A percentile compares a stretch with the other conserved stretches of the same genome.
phyloP scores from a whole-genome alignment of 2,329 filamentous ascomycete species.

The Arthrobotrys entomopaga region DNA sequence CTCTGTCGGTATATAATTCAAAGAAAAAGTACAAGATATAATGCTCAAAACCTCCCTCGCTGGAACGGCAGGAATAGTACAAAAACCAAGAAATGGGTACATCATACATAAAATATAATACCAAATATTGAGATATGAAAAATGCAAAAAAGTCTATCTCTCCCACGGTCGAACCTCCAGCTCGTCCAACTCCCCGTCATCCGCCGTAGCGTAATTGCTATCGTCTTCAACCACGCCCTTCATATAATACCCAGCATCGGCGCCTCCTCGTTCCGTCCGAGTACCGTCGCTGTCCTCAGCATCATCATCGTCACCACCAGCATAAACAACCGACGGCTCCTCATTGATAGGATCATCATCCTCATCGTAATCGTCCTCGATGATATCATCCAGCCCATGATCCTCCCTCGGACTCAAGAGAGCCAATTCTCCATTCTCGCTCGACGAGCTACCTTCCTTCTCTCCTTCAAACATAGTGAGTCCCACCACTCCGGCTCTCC shows the following conservation, averaged over 20 bases:
- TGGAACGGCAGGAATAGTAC: slow-evolving; percentile 14
- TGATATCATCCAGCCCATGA: slow-evolving; percentile 60
- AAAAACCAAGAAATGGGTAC: background rate
- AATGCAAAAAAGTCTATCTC: slow-evolving; percentile 10
- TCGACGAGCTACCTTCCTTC: slow-evolving; percentile 62
- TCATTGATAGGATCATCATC: slow-evolving; percentile 53
- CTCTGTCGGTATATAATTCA: background rate
- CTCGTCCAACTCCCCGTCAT: slow-evolving; percentile 48
- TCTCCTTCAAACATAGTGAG: slow-evolving; percentile 62
- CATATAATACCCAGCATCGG: slow-evolving; percentile 58
- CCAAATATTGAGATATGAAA: background rate
- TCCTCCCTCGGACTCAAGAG: slow-evolving; percentile 55
- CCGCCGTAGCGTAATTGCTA: slow-evolving; percentile 48
- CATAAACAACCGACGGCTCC: slow-evolving; percentile 49
- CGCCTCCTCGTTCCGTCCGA: slow-evolving; percentile 53
- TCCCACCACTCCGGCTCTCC: slow-evolving; percentile 88
- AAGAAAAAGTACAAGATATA: background rate
- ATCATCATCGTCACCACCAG: slow-evolving; percentile 51
- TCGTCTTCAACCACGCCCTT: slow-evolving; percentile 57
- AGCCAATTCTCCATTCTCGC: slow-evolving; percentile 70
- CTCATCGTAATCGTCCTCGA: slow-evolving; percentile 58
- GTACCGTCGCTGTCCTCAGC: slow-evolving; percentile 56
- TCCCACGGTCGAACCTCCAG: slow-evolving; percentile 49
- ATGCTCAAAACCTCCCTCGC: slow-evolving; percentile 16
- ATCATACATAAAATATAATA: background rate